These are phyloP conservation scores for Fusarium pseudocircinatum DNA, from an alignment of 2,329 filamentous ascomycete genomes.

Conservation along the genomic window DNA sequence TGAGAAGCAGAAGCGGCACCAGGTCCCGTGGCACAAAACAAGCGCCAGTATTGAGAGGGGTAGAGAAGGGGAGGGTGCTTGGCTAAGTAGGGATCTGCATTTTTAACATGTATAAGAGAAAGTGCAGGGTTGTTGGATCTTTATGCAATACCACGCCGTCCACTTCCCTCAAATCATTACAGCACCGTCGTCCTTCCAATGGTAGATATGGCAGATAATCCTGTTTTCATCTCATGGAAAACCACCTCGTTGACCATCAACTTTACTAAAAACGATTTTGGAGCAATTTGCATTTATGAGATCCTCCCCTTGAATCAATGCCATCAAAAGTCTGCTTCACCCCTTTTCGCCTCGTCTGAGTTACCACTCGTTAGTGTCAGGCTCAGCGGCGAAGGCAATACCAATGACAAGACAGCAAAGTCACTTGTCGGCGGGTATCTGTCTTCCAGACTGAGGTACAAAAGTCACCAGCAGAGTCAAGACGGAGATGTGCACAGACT, in stretches of 20 bases:
- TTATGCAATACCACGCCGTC: fast-evolving
- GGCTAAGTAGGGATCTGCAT: neutral
- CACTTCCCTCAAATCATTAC: neutral
- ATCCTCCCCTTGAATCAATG: neutral
- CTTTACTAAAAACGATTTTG: neutral
- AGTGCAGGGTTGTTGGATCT: neutral
- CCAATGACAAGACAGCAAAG: neutral
- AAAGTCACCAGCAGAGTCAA: neutral
- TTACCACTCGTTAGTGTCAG: neutral
- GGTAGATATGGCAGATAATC: neutral
- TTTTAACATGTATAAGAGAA: neutral
- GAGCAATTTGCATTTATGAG: neutral
- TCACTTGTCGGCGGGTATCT: neutral
- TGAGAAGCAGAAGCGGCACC: neutral
- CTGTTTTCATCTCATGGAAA: neutral
- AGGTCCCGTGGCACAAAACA: neutral
- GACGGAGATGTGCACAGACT: neutral
- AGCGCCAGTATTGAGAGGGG: fast-evolving
- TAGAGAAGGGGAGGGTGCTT: fast-evolving
- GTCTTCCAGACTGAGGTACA: neutral
- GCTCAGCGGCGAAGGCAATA: neutral
- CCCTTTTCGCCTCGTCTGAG: neutral
- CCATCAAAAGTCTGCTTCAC: neutral
- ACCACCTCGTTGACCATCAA: neutral
- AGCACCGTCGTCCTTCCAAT: neutral